Evolutionary conservation across 805 yeast genomes (phyloP).

Genomic region (Wickerhamomyces canadensis): DNA sequence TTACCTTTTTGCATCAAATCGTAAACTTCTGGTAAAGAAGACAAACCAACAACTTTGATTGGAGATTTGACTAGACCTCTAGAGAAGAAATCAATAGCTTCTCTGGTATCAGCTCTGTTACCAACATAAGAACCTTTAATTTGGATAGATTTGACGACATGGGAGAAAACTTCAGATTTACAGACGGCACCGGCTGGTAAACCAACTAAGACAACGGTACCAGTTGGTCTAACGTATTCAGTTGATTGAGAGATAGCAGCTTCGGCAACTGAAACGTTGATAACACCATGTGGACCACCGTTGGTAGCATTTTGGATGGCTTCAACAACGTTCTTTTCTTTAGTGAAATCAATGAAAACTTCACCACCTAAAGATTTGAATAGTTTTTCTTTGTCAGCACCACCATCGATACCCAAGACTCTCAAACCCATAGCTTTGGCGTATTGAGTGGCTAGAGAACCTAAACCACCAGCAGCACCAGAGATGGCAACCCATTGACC

Average conservation of each 20-base stretch:
- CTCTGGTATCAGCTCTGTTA: constrained; percentile 81
- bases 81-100: constrained; percentile 69
- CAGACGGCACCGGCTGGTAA: constrained; percentile 77
- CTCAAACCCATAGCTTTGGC: constrained; percentile 75
- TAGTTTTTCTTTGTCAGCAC: constrained; percentile 53
- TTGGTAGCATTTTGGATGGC: constrained; percentile 52
- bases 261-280: constrained; percentile 72
- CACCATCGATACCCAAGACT: constrained; percentile 68
- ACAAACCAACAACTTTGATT: constrained; percentile 69
- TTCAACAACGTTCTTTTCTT: constrained; percentile 46
- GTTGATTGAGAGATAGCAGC: constrained; percentile 58
- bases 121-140: constrained; percentile 86
- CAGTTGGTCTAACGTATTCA: constrained; percentile 57
- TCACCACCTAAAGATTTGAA: constrained; percentile 62
- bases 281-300: constrained; percentile 75
- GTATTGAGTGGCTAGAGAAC: constrained; percentile 68
- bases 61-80: constrained; percentile 71
- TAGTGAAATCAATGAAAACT: constrained; percentile 52
- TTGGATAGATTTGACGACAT: constrained; percentile 66
- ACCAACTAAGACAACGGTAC: constrained; percentile 70
- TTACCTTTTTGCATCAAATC: constrained; percentile 78
- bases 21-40: constrained; percentile 64
- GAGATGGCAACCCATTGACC: constrained; percentile 75
- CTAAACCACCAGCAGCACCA: constrained; percentile 81
- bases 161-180: constrained; percentile 62